phyloP scores from a whole-genome alignment of 306 rosid species.

The Pachyrhizus erosus region DNA sequence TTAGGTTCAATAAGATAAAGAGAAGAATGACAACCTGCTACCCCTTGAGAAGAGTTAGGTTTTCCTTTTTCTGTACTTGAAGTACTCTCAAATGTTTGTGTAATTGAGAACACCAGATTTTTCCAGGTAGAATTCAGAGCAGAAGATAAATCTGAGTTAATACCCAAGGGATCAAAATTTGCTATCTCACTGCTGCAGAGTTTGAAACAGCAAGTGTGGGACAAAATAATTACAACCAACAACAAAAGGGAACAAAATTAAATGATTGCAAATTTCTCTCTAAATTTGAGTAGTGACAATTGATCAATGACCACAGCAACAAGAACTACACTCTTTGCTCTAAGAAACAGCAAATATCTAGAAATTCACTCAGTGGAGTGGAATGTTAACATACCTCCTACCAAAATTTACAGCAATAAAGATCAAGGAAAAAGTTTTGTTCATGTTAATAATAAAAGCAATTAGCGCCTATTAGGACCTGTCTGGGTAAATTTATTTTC shows the following conservation, averaged over 20 bases:
- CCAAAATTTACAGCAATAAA: background rate
- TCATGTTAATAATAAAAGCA: background rate
- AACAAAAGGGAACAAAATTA: background rate
- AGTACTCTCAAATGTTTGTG: slow-evolving; percentile 65
- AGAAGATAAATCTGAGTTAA: slow-evolving; percentile 65
- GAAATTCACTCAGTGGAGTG: background rate
- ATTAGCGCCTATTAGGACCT: too few species aligned
- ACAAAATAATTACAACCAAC: slow-evolving; percentile 27
- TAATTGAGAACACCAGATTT: slow-evolving; percentile 52
- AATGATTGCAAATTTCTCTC: background rate
- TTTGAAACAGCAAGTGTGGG: slow-evolving; percentile 34
- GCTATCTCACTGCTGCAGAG: slow-evolving; percentile 63
- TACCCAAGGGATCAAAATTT: slow-evolving; percentile 84
- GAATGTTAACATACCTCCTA: background rate
- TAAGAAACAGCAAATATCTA: background rate
- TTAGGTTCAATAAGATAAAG: slow-evolving; percentile 12
- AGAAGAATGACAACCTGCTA: slow-evolving; percentile 73
- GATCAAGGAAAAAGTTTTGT: background rate
- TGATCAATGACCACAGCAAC: background rate
- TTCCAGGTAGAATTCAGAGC: slow-evolving; percentile 62
- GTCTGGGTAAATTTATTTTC: too few species aligned
- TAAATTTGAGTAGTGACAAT: background rate
- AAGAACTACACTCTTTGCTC: background rate
- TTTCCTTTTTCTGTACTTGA: slow-evolving; percentile 76
- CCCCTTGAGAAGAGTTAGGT: slow-evolving; percentile 74